These are phyloP conservation scores for Colletotrichum cereale DNA, from an alignment of 2,329 filamentous ascomycete species.

Conservation along the genomic window DNA sequence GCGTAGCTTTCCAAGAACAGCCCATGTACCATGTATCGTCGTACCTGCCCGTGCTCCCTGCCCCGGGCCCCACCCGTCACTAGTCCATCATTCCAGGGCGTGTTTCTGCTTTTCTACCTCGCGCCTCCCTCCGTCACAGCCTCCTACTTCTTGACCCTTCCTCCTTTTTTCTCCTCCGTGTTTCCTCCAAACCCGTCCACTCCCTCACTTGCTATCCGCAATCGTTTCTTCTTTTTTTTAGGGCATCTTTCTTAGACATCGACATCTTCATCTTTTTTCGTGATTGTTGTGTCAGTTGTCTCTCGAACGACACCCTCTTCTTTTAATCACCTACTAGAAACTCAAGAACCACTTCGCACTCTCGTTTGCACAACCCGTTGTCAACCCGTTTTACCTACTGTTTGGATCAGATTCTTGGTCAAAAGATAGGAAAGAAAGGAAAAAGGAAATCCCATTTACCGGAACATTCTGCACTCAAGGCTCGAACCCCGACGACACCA, in stretches of 20 bases:
- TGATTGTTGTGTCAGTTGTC: conserved; percentile 6
- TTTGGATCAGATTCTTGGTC: conserved; percentile 2
- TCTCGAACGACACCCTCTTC: conserved; percentile 18
- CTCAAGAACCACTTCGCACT: conserved; percentile 36
- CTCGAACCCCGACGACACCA: background rate
- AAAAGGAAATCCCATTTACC: background rate
- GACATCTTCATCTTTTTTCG: conserved; percentile 1
- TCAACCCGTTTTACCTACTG: background rate
- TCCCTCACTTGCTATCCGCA: conserved; percentile 34
- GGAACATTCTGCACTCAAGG: too few species aligned
- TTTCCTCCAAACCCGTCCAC: conserved; percentile 39
- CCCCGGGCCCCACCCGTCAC: conserved; percentile 4
- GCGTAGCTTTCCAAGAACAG: background rate
- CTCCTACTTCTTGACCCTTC: conserved; percentile 3
- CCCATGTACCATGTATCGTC: background rate
- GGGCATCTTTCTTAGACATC: conserved; percentile 11
- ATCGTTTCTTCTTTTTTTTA: conserved; percentile 35
- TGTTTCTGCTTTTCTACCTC: conserved; percentile 40
- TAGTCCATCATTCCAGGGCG: conserved; percentile 33
- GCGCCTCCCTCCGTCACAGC: conserved; percentile 25
- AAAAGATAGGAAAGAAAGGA: background rate
- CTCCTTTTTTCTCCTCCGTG: conserved; percentile 26
- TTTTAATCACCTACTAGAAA: conserved; percentile 36
- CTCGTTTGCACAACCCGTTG: conserved; percentile 39
- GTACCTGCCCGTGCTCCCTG: conserved; percentile 1